These are phyloP conservation scores for Termitomyces sp. DNA, from an alignment of 768 basidiomycete genomes.

Conservation along the genomic window DNA sequence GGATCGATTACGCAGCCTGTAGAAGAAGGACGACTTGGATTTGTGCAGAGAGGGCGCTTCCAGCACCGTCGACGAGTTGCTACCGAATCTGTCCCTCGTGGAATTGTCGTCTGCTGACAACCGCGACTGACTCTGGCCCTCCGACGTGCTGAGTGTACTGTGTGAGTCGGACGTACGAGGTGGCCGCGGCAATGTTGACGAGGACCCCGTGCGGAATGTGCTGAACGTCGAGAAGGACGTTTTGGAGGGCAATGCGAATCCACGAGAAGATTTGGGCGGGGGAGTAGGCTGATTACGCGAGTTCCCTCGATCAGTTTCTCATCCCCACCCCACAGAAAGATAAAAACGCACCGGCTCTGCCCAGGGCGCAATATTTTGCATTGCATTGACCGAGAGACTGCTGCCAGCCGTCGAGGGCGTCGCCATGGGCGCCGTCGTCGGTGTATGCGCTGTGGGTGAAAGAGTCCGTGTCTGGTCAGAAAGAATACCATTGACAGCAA, in stretches of 20 bases:
- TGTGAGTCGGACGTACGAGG: constrained; percentile 36
- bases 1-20: constrained; percentile 41
- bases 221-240: constrained; percentile 33
- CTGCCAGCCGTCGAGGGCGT: not conserved
- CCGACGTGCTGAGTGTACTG: constrained; percentile 31
- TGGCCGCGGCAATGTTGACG: constrained; percentile 28
- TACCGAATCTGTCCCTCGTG: constrained; percentile 24
- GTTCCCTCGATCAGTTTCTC: not conserved
- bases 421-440: constrained; percentile 7
- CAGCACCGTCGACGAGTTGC: constrained; percentile 25
- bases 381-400: constrained; percentile 7
- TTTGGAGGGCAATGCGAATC: constrained; percentile 40
- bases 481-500: constrained; percentile 1
- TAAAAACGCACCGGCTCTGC: constrained; percentile 20
- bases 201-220: constrained; percentile 29
- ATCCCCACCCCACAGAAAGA: not conserved
- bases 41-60: constrained; percentile 32
- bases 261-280: constrained; percentile 38
- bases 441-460: constrained; percentile 1
- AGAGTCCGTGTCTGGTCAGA: constrained; percentile 8
- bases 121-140: constrained; percentile 23
- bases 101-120: constrained; percentile 31
- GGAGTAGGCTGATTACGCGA: constrained; percentile 36
- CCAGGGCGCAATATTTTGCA: constrained; percentile 17
- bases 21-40: constrained; percentile 43